Conservation (phyloP, 176 grass and related monocot genomes). For the Dendrocalamus sinicus region DNA sequence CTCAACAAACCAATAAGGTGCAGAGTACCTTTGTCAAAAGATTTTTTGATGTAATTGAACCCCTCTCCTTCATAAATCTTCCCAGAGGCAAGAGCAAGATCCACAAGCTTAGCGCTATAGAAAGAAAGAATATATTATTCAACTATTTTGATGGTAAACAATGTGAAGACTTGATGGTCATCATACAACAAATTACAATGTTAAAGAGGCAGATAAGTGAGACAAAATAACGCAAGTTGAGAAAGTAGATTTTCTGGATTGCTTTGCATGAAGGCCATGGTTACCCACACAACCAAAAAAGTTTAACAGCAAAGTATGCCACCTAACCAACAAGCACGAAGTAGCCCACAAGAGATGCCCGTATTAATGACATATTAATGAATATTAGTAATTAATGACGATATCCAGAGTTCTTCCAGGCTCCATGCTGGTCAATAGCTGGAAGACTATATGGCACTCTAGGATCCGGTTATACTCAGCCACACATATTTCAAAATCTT, state of each 20-base stretch:
- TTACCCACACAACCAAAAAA: neutral
- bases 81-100: constrained; percentile 80
- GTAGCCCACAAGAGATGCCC: neutral
- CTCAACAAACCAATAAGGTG: constrained; percentile 97
- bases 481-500: neutral
- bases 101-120: constrained; percentile 87
- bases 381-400: neutral
- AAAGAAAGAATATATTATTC: constrained; percentile 19
- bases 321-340: neutral
- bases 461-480: neutral
- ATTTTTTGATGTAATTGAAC: constrained; percentile 92
- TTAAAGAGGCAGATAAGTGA: neutral
- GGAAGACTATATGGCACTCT: neutral
- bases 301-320: neutral
- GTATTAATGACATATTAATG: neutral
- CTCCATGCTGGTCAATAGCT: neutral
- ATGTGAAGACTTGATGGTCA: neutral
- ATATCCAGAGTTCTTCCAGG: neutral
- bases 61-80: constrained; percentile 92
- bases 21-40: constrained; percentile 75
- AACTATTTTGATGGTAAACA: constrained; percentile 14
- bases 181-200: neutral
- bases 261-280: neutral
- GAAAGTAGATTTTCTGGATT: neutral
- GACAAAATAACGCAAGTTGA: neutral